These are phyloP conservation scores for Mycena floridula DNA, from an alignment of 768 basidiomycete species.

Conservation along the genomic window DNA sequence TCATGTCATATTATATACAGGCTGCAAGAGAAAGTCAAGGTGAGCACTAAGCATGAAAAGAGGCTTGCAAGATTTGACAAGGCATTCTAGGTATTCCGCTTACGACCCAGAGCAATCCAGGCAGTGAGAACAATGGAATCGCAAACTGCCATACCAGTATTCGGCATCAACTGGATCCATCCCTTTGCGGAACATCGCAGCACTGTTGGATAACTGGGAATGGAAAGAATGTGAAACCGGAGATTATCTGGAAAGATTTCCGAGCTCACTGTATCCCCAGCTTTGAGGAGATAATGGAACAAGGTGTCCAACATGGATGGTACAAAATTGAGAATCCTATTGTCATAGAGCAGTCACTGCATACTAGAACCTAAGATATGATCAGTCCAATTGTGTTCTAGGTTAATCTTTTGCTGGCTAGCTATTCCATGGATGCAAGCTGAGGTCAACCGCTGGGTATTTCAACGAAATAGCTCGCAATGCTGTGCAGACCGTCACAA, in stretches of 20 bases:
- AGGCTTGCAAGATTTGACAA: constrained; percentile 2
- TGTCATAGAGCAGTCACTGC: too few species aligned
- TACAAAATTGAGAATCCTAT: constrained; percentile 23
- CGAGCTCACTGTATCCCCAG: constrained; percentile 23
- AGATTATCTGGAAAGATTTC: constrained; percentile 34
- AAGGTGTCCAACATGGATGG: constrained; percentile 20
- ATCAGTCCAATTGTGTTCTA: too few species aligned
- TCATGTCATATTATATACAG: constrained; percentile 29
- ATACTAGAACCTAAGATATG: too few species aligned
- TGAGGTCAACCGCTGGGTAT: too few species aligned
- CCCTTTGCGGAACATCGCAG: constrained; percentile 28
- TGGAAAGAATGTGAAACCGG: constrained; percentile 36
- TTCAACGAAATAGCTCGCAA: too few species aligned
- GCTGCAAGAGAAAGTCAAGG: constrained; percentile 11
- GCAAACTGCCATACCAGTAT: constrained; percentile 38
- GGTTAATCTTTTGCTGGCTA: too few species aligned
- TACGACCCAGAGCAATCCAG: constrained; percentile 37
- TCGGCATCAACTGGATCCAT: constrained; percentile 33
- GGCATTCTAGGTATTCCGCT: constrained; percentile 31
- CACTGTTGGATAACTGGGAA: constrained; percentile 31
- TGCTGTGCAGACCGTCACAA: too few species aligned
- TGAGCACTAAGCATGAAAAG: constrained; percentile 4
- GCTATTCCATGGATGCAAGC: too few species aligned
- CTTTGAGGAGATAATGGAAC: constrained; percentile 27
- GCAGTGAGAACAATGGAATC: constrained; percentile 35